Evolutionary conservation across 2,329 filamentous ascomycete species (phyloP).

Genomic region (Pyricularia sp.): DNA sequence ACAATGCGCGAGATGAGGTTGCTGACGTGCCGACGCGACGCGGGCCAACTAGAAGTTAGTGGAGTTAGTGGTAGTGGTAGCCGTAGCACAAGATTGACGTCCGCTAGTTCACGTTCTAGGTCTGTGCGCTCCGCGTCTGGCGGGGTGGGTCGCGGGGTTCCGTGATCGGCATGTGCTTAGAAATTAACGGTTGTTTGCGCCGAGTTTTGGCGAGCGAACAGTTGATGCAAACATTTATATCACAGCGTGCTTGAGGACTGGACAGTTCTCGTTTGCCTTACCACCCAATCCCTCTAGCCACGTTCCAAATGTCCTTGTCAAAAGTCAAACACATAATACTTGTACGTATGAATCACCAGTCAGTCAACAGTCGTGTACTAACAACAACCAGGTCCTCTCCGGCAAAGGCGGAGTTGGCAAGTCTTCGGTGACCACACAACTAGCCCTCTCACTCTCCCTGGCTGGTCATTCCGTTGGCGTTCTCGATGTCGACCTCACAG

Average conservation of each 20-base stretch:
- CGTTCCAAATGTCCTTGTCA: conserved; percentile 46
- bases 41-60: background rate
- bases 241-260: too few relatives aligned
- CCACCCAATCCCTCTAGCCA: background rate
- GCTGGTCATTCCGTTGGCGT: conserved; percentile 85
- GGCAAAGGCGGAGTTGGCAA: conserved; percentile 98
- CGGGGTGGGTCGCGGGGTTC: background rate
- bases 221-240: too few relatives aligned
- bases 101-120: background rate
- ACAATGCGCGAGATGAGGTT: background rate
- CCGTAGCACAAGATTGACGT: too few relatives aligned
- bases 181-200: background rate
- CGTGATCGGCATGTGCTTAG: background rate
- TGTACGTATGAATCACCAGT: conserved; percentile 19
- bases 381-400: conserved; percentile 53
- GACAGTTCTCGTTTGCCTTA: too few relatives aligned
- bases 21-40: background rate
- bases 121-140: background rate
- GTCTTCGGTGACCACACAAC: conserved; percentile 92
- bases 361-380: background rate
- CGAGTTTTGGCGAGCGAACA: background rate
- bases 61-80: background rate
- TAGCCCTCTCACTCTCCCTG: conserved; percentile 77
- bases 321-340: conserved; percentile 68
- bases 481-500: conserved; percentile 90